phyloP scores from a whole-genome alignment of 1,139 yeast species.

The Yamadazyma oceani region DNA sequence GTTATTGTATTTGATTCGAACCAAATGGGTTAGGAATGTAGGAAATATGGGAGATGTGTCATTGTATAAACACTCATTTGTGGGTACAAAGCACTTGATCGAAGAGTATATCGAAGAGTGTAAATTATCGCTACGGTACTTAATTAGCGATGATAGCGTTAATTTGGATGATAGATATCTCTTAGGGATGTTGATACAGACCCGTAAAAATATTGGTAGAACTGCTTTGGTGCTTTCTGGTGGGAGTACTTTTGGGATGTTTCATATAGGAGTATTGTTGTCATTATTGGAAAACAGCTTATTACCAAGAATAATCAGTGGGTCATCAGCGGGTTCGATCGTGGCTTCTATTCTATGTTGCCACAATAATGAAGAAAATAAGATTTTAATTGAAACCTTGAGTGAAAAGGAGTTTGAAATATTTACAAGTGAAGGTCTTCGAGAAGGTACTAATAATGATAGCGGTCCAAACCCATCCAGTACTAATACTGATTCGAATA shows the following conservation, averaged over 20 bases:
- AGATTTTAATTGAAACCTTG: constrained; percentile 52
- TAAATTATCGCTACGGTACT: constrained; percentile 54
- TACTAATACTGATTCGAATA: constrained; percentile 2
- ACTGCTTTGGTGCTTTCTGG: constrained; percentile 93
- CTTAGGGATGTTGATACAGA: constrained; percentile 78
- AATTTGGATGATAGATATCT: constrained; percentile 66
- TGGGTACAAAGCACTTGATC: constrained; percentile 82
- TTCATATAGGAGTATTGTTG: constrained; percentile 89
- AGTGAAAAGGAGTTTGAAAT: constrained; percentile 66
- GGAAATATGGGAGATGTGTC: constrained; percentile 87
- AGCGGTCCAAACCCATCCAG: not conserved
- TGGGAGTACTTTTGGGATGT: constrained; percentile 90
- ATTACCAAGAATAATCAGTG: constrained; percentile 87
- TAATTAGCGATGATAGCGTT: constrained; percentile 42
- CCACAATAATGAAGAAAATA: constrained; percentile 73
- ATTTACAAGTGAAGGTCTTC: constrained; percentile 32
- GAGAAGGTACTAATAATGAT: not conserved
- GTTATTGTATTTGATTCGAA: constrained; percentile 72
- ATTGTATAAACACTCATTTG: constrained; percentile 73
- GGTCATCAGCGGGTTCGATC: constrained; percentile 95
- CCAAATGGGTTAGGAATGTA: constrained; percentile 80
- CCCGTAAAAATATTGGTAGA: constrained; percentile 87
- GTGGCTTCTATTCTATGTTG: constrained; percentile 87
- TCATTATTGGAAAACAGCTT: constrained; percentile 72
- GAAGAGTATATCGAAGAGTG: constrained; percentile 86